Conservation (phyloP, 371 early-diverging fungal genomes). For the Mucor piriformis region DNA sequence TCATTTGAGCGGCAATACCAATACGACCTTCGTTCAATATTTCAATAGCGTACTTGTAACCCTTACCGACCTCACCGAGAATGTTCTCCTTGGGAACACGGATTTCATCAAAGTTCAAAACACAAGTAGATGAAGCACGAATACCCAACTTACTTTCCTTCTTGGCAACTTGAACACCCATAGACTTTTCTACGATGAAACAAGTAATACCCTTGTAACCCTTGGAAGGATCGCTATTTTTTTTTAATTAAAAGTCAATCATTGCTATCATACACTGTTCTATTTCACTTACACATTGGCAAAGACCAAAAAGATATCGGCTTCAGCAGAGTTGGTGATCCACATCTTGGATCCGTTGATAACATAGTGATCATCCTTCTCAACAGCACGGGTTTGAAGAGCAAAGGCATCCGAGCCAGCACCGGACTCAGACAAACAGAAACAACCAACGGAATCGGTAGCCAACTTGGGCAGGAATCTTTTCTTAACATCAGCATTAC, state of each 20-base stretch:
- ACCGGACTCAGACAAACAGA: conserved; percentile 93
- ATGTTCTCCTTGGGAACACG: conserved; percentile 88
- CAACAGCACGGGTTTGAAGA: conserved; percentile 88
- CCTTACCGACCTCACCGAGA: conserved; percentile 93
- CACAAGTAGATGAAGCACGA: conserved; percentile 94
- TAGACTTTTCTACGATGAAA: conserved; percentile 94
- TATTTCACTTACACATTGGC: conserved; percentile 76
- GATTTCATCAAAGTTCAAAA: conserved; percentile 91
- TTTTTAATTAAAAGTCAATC: not conserved
- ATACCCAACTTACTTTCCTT: conserved; percentile 98
- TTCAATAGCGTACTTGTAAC: conserved; percentile 98
- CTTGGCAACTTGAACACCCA: conserved; percentile 94
- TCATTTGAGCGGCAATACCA: conserved; percentile 98
- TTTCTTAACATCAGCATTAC: conserved; percentile 70
- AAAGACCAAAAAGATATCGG: conserved; percentile 96
- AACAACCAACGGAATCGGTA: conserved; percentile 86
- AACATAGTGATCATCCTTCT: conserved; percentile 90
- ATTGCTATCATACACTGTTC: not conserved
- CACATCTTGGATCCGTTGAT: conserved; percentile 94
- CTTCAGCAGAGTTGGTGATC: conserved; percentile 89
- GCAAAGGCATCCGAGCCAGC: conserved; percentile 98
- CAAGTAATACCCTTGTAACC: conserved; percentile 99
- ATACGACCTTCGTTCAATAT: conserved; percentile 98
- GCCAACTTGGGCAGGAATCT: conserved; percentile 87
- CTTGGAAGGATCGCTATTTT: conserved; percentile 36